phyloP scores from a whole-genome alignment of 768 basidiomycete genomes.

The Suillus bovinus region DNA sequence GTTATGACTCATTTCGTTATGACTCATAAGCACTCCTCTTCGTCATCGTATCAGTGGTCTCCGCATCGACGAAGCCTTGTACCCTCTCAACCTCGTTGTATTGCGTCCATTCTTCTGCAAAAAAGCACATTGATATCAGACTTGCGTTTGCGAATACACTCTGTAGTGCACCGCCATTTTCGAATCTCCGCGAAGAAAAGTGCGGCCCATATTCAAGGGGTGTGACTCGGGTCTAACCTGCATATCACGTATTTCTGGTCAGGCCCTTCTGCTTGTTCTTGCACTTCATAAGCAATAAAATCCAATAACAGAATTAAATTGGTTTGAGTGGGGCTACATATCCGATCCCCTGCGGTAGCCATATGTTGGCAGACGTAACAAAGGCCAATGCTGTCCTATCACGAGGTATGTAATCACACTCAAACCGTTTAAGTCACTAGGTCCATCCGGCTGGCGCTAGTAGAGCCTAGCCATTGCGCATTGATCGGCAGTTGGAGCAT shows the following conservation, averaged over 20 bases:
- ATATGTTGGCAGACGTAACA: neutral
- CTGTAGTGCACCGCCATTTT: neutral
- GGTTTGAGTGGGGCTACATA: neutral
- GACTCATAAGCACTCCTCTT: neutral
- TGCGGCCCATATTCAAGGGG: neutral
- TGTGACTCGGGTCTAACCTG: neutral
- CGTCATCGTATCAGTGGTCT: neutral
- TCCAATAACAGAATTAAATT: neutral
- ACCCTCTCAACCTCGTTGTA: neutral
- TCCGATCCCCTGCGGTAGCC: neutral
- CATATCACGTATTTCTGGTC: neutral
- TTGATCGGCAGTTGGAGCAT: neutral
- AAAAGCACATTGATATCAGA: too few species aligned
- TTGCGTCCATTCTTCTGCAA: neutral
- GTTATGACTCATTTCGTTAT: neutral
- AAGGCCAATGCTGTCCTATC: neutral
- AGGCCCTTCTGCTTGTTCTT: neutral
- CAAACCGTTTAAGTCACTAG: neutral
- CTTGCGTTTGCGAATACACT: constrained; percentile 1
- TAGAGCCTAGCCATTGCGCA: neutral
- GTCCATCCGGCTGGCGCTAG: neutral
- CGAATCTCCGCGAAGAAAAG: neutral
- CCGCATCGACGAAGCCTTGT: neutral
- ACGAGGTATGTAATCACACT: neutral
- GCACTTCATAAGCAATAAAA: neutral